A percentile compares a stretch with the other conserved stretches of the same genome.
Conservation (phyloP, 495 filamentous ascomycete genomes). For the Penicillium antarcticum region DNA sequence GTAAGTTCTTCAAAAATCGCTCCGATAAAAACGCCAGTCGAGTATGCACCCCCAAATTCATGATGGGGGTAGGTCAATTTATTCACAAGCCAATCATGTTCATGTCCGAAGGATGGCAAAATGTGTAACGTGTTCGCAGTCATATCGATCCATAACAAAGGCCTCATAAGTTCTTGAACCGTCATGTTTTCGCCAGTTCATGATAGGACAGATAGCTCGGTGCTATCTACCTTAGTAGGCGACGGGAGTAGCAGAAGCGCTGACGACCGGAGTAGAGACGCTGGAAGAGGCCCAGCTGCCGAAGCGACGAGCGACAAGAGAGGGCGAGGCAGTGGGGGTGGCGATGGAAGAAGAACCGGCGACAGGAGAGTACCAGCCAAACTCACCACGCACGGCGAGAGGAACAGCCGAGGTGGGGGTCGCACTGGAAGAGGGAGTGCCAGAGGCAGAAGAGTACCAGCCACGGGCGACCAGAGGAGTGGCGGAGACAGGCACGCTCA, state of each 20-base stretch:
- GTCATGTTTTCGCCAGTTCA: neutral
- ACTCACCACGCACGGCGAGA: slow-evolving; percentile 3
- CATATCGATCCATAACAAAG: slow-evolving; percentile 4
- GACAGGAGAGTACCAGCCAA: slow-evolving; percentile 3
- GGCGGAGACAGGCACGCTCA: too few relatives aligned
- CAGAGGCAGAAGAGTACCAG: slow-evolving; percentile 3
- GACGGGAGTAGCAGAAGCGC: slow-evolving; percentile 6
- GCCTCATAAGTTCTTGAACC: slow-evolving; percentile 9
- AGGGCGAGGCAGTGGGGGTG: neutral
- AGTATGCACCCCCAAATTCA: slow-evolving; percentile 7
- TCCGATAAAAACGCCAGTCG: slow-evolving; percentile 11
- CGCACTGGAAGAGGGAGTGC: slow-evolving; percentile 1
- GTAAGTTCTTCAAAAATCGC: neutral
- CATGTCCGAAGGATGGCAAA: neutral
- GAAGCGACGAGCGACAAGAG: neutral
- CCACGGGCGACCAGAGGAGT: slow-evolving; percentile 11
- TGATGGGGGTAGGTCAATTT: slow-evolving; percentile 3
- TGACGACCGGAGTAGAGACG: slow-evolving; percentile 5
- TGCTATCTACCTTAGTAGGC: slow-evolving; percentile 3
- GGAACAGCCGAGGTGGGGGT: slow-evolving; percentile 4
- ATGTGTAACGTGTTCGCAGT: slow-evolving; percentile 7
- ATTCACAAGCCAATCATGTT: neutral
- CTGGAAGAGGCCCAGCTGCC: slow-evolving; percentile 10
- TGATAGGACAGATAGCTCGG: neutral
- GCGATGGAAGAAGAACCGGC: neutral